Base-by-base conservation (phyloP, 352 stramenopile species). In the Pythium rhizo-oryzae region DNA sequence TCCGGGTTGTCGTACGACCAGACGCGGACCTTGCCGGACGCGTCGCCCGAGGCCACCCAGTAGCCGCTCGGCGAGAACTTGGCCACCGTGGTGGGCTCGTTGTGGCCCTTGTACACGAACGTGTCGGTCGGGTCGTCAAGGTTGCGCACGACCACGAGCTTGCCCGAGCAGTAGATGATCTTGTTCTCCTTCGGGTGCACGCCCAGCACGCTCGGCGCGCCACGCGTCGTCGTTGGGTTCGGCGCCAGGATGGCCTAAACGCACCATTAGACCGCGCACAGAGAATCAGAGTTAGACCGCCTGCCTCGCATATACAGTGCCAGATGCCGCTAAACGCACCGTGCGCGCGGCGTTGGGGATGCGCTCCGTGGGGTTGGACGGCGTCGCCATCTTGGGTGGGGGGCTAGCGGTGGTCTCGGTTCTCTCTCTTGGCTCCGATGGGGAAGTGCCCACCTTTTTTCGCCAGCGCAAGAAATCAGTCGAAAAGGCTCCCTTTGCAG, bases 1-100 rank as follows among this genome's bases (percentile, higher is more conserved):
- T 99, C 96, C 55, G 96, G 93, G 78, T 99, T 98, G 80, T 99
- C 96, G 67, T 95, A 98, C 30, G 94, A 95, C 97, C 97, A 99
- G 47, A 99, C 84, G 25, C 97, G 92, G 5, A 99, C 80, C 71
- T 96, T 96, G 65, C 96, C 96, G 19, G 87, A 89, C 25, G 82
- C 70, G 63, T 99, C 96, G 21, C 85, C 94, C 12, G 87, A 97
- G 25, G 91, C 91, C 41, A 99, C 91, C 86, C 97, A 99, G 64
- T 92, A 98, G 47, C 97, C 97, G 49, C 87, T 97, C 0, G 96
- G 96, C 19, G 89, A 97, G 74, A 99, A 98, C 77, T 97, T 97
- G 60, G 91, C 92, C 23, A 95, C 89, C 0, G 93, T 98, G 16
- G 94, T 97, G 19, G 78, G 78, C 44, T 96, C 84, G 54, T 97